A percentile compares a stretch with the other conserved stretches of the same genome.
phyloP scores from a whole-genome alignment of 345 rosid genomes.

The Lumnitzera littorea region DNA sequence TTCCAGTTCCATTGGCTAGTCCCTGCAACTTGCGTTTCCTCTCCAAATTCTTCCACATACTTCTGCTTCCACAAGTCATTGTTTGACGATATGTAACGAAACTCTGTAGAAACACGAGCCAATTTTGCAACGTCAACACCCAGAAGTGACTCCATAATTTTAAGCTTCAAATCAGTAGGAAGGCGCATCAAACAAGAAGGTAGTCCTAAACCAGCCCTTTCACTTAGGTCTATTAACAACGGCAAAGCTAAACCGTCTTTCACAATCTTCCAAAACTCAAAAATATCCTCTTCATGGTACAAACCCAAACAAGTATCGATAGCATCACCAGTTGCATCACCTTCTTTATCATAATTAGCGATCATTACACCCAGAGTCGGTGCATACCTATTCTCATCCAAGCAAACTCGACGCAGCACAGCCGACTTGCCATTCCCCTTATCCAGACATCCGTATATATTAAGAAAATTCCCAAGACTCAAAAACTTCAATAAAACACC shows the following conservation, averaged over 20 bases:
- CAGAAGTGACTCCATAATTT: slow-evolving; percentile 51
- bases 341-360: slow-evolving; percentile 15
- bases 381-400: slow-evolving; percentile 36
- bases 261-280: slow-evolving; percentile 65
- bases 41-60: slow-evolving; percentile 35
- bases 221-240: slow-evolving; percentile 48
- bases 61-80: slow-evolving; percentile 58
- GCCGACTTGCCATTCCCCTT: slow-evolving; percentile 12
- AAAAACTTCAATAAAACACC: slow-evolving; percentile 40
- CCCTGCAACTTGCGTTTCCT: background rate
- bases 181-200: slow-evolving; percentile 54
- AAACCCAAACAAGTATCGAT: slow-evolving; percentile 5
- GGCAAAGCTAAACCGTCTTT: slow-evolving; percentile 65
- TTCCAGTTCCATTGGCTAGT: slow-evolving; percentile 60
- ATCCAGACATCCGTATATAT: slow-evolving; percentile 46
- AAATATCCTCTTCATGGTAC: slow-evolving; percentile 25
- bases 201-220: slow-evolving; percentile 36
- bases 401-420: slow-evolving; percentile 23
- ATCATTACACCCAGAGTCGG: slow-evolving; percentile 29
- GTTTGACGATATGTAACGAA: slow-evolving; percentile 37
- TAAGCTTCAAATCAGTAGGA: slow-evolving; percentile 62
- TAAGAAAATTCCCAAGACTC: slow-evolving; percentile 36
- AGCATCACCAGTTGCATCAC: slow-evolving; percentile 9
- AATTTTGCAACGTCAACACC: slow-evolving; percentile 43
- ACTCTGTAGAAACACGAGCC: slow-evolving; percentile 40